Conservation (phyloP, 306 rosid genomes). For the Oxytropis ochrocephala region DNA sequence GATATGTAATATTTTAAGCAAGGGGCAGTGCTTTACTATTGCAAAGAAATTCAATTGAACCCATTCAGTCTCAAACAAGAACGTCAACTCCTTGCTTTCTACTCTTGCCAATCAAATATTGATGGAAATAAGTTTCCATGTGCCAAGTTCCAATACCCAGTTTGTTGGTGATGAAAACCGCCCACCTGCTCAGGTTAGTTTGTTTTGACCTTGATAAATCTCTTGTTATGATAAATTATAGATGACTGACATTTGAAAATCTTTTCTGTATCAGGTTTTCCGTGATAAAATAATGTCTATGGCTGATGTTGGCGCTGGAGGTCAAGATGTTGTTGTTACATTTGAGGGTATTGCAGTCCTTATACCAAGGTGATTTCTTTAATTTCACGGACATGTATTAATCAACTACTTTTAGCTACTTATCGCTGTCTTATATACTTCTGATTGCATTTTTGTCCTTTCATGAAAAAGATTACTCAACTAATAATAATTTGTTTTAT, state of each 20-base stretch:
- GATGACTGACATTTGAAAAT: constrained; percentile 15
- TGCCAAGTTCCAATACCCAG: too few species aligned
- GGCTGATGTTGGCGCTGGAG: constrained; percentile 94
- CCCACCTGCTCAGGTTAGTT: constrained; percentile 87
- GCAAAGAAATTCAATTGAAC: neutral
- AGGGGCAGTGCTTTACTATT: neutral
- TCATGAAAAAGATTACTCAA: neutral
- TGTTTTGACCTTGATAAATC: neutral
- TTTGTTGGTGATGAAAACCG: constrained; percentile 89
- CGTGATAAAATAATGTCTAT: constrained; percentile 87
- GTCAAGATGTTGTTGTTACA: constrained; percentile 89
- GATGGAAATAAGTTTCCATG: too few species aligned
- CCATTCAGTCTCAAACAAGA: constrained; percentile 50
- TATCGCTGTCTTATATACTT: neutral
- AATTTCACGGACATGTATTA: constrained; percentile 6
- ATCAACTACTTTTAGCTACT: too few species aligned
- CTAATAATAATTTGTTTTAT: constrained; percentile 26
- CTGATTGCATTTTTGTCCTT: neutral
- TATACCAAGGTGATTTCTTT: constrained; percentile 71
- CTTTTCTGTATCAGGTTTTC: constrained; percentile 53
- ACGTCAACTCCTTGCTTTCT: too few species aligned
- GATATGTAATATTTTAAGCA: neutral
- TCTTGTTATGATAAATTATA: neutral
- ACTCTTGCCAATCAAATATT: too few species aligned
- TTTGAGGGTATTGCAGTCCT: constrained; percentile 98